These are phyloP conservation scores for Colletotrichum aenigma DNA, from an alignment of 2,329 filamentous ascomycete genomes.

Conservation along the genomic window DNA sequence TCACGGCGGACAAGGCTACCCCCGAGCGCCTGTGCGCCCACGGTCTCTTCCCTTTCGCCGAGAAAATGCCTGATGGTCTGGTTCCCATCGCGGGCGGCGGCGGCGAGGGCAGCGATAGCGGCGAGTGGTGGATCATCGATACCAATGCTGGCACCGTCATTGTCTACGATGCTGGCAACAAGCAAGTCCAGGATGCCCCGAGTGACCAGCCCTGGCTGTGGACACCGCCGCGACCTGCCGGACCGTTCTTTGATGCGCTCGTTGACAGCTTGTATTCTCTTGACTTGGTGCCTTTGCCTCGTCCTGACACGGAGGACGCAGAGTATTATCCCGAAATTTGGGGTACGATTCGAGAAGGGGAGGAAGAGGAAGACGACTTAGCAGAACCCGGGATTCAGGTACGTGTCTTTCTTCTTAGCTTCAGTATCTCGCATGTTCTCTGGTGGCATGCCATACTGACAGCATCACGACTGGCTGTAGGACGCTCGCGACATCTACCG, in stretches of 20 bases:
- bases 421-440: fast-evolving
- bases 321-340: neutral
- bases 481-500: neutral
- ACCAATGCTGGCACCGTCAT: neutral
- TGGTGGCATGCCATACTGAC: neutral
- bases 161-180: neutral
- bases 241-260: neutral
- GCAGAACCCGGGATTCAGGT: neutral
- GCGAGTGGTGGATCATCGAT: neutral
- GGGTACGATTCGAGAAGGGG: neutral
- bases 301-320: neutral
- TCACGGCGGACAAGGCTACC: neutral
- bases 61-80: neutral
- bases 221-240: neutral
- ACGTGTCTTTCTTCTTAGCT: neutral
- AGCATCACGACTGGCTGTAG: neutral
- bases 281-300: neutral
- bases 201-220: neutral
- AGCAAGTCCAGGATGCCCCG: neutral
- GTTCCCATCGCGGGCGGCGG: neutral
- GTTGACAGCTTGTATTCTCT: neutral
- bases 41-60: neutral
- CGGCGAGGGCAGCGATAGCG: neutral
- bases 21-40: neutral
- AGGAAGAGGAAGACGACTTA: fast-evolving